Percentiles rank a stretch among this genome's conserved stretches.
These are phyloP conservation scores for Tinospora cordifolia DNA, from an alignment of 164 flowering plant species.

Conservation along the genomic window DNA sequence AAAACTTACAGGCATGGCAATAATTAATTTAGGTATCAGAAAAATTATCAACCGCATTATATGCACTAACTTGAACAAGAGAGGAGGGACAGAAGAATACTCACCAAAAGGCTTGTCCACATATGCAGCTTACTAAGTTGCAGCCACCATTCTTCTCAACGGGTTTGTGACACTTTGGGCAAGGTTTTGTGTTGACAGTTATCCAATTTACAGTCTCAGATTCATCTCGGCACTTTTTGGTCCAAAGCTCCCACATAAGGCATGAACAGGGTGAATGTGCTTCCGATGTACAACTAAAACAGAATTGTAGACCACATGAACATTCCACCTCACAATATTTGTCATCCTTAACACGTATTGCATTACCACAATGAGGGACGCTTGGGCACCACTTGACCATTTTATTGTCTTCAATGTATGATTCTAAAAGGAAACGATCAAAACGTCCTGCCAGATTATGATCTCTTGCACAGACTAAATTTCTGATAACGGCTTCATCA, in stretches of 20 bases:
- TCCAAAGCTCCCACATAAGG: conserved; percentile 85
- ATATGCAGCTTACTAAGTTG: conserved; percentile 64
- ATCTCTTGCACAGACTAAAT: conserved; percentile 48
- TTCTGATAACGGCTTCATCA: conserved; percentile 65
- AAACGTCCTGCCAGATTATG: conserved; percentile 64
- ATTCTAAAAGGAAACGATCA: conserved; percentile 75
- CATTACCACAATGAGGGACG: conserved; percentile 92
- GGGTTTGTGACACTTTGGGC: conserved; percentile 82
- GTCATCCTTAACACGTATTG: conserved; percentile 73
- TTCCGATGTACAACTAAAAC: conserved; percentile 72
- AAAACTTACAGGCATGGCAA: too few species aligned
- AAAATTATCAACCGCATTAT: neutral
- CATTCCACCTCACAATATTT: conserved; percentile 77
- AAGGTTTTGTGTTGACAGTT: conserved; percentile 68
- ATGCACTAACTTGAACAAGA: neutral
- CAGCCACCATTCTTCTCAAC: conserved; percentile 93
- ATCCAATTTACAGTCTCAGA: conserved; percentile 83
- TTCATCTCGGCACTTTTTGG: conserved; percentile 69
- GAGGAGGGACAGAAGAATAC: conserved; percentile 11
- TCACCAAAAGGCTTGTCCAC: conserved; percentile 85
- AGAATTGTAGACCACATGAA: conserved; percentile 71
- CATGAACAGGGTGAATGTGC: conserved; percentile 97
- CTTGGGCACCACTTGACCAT: conserved; percentile 96
- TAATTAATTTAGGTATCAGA: neutral
- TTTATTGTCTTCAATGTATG: conserved; percentile 77